These are phyloP conservation scores for Linderniella brevidens DNA, from an alignment of 257 asterid genomes.

Conservation along the genomic window DNA sequence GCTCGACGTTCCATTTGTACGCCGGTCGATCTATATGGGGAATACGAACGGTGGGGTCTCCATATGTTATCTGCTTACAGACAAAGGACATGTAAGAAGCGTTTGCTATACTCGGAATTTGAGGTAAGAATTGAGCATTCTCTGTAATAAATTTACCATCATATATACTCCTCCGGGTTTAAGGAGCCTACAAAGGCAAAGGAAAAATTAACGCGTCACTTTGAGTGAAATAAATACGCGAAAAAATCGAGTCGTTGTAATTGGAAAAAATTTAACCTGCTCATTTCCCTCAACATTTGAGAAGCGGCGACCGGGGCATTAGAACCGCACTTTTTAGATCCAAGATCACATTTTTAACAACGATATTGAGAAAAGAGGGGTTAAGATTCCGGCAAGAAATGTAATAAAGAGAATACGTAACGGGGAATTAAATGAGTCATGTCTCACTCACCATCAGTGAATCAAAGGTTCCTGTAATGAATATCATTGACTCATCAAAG, in stretches of 20 bases:
- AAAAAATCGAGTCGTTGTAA: neutral
- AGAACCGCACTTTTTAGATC: conserved; percentile 54
- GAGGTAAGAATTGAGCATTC: conserved; percentile 11
- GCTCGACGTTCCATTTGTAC: conserved; percentile 74
- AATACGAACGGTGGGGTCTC: conserved; percentile 84
- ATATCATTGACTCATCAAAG: conserved; percentile 12
- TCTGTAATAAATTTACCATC: conserved; percentile 40
- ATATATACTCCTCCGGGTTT: conserved; percentile 89
- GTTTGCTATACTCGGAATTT: conserved; percentile 8
- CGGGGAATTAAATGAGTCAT: conserved; percentile 9
- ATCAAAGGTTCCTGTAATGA: conserved; percentile 76
- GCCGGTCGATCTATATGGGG: conserved; percentile 61
- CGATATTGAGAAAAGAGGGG: neutral
- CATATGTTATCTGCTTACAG: conserved; percentile 76
- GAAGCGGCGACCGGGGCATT: conserved; percentile 69
- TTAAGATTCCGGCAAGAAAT: conserved; percentile 9
- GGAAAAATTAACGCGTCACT: neutral
- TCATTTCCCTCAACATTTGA: conserved; percentile 97
- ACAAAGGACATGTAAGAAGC: conserved; percentile 9
- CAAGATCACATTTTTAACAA: conserved; percentile 10
- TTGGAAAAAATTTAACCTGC: conserved; percentile 43
- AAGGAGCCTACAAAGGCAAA: conserved; percentile 60
- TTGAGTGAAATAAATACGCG: neutral
- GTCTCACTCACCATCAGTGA: conserved; percentile 74
- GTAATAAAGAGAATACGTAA: conserved; percentile 5